These are phyloP conservation scores for Mucuna pruriens DNA, from an alignment of 306 rosid genomes.

Conservation along the genomic window DNA sequence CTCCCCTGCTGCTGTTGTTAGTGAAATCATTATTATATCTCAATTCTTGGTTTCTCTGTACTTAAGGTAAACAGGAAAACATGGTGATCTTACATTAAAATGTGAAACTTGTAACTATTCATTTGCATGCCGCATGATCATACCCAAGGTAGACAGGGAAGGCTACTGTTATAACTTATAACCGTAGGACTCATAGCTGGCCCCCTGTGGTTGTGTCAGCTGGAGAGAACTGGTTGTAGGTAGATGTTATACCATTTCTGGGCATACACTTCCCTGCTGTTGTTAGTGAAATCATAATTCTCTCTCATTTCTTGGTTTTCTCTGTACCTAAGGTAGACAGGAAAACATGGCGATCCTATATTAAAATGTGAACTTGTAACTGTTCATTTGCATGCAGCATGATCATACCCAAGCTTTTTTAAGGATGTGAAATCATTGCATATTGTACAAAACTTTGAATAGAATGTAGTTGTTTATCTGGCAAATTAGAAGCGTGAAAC, in stretches of 20 bases:
- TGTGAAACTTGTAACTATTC: conserved; percentile 80
- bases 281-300: conserved; percentile 72
- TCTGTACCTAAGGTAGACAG: conserved; percentile 70
- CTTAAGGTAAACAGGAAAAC: conserved; percentile 65
- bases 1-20: conserved; percentile 93
- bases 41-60: conserved; percentile 92
- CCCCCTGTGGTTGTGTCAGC: conserved; percentile 78
- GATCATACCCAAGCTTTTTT: conserved; percentile 45
- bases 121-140: conserved; percentile 69
- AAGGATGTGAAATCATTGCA: conserved; percentile 66
- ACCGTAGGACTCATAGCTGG: conserved; percentile 80
- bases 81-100: conserved; percentile 44
- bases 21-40: conserved; percentile 83
- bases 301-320: conserved; percentile 79
- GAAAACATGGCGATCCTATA: conserved; percentile 44
- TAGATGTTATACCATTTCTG: conserved; percentile 79
- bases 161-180: conserved; percentile 78
- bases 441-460: conserved; percentile 63
- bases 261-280: conserved; percentile 83
- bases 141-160: conserved; percentile 65
- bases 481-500: conserved; percentile 43
- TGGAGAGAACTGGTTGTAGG: conserved; percentile 84
- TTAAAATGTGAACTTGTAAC: conserved; percentile 65
- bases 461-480: conserved; percentile 42
- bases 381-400: conserved; percentile 74